Evolutionary conservation across 441 rosid genomes (phyloP).

Genomic region (Gossypium davidsonii): DNA sequence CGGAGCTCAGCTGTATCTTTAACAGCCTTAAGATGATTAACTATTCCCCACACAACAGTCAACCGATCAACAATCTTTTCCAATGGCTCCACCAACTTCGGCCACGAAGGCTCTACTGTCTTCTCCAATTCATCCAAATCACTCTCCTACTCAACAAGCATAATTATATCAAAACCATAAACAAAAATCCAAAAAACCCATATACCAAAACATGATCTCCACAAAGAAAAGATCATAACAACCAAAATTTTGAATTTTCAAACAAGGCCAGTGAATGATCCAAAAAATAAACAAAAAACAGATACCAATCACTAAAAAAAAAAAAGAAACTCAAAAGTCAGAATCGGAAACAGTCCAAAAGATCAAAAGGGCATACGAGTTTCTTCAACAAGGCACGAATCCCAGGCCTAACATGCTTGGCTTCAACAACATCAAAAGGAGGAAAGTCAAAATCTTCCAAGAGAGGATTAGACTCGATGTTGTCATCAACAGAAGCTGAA

Average conservation of each 20-base stretch:
- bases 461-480: conserved; percentile 49
- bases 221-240: background rate
- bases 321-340: background rate
- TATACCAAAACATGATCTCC: background rate
- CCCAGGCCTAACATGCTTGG: conserved; percentile 67
- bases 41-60: conserved; percentile 65
- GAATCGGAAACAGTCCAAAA: background rate
- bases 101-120: conserved; percentile 76
- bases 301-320: no score
- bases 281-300: no score
- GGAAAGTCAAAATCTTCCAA: conserved; percentile 66
- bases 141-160: conserved; percentile 40
- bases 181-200: conserved; percentile 2
- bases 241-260: background rate
- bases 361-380: conserved; percentile 38
- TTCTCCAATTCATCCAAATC: conserved; percentile 74
- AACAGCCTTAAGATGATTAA: conserved; percentile 72
- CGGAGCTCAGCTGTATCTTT: conserved; percentile 82
- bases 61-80: conserved; percentile 65
- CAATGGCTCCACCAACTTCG: conserved; percentile 73
- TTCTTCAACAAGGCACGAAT: conserved; percentile 56
- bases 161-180: conserved; percentile 3
- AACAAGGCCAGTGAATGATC: background rate
- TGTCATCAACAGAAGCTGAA: conserved; percentile 18
- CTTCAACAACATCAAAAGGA: conserved; percentile 54